Base-by-base conservation (phyloP, 106 monocot species). In the Ottelia alismoides region DNA sequence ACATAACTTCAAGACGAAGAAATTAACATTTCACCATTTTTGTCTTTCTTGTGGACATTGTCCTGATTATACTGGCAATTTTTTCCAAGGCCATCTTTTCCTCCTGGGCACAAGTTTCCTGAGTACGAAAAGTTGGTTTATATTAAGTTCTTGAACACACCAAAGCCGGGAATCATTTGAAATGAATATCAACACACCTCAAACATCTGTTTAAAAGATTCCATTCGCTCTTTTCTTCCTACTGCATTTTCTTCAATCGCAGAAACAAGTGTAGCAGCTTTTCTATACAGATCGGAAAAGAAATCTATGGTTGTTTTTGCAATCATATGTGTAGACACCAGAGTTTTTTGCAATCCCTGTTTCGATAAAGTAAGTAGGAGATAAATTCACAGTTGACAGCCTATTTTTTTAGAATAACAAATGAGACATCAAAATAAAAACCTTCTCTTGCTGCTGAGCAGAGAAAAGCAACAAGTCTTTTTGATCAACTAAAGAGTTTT, bases 71-170 rank as follows among this genome's bases (percentile, higher is more conserved):
- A n/a, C n/a, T n/a, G n/a, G n/a, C n/a, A n/a, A n/a, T n/a, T n/a
- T n/a, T n/a, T n/a, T n/a, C n/a, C n/a, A n/a, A 45, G 14, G 82
- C 82, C 26, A 7, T 63, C 11, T 62, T 76, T 40, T 88, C 79
- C 35, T 88, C 72, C 65, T 65, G 49, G 58, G 57, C 67, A 31
- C 76, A 78, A 18, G 56, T 19, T 55, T 88, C 79, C 88, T 82
- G 65, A n/a, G n/a, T 7, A 25, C 24, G 53, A 63, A 9, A 45
- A 14, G 4, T 18, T 48, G 54, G 31, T 20, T 30, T n/a, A 43
- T 45, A 16, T 43, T 7, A 2, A 60, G 47, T 48, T 20, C 3
- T 4, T 47, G 28, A 27, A 1, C 4, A 20, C 22, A 28, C 29
- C 47, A 43, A 46, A 23, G 25, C 31, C n/a, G 43, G 22, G 12